phyloP scores from a whole-genome alignment of 163 green algal species.

The Scenedesmus sp. region DNA sequence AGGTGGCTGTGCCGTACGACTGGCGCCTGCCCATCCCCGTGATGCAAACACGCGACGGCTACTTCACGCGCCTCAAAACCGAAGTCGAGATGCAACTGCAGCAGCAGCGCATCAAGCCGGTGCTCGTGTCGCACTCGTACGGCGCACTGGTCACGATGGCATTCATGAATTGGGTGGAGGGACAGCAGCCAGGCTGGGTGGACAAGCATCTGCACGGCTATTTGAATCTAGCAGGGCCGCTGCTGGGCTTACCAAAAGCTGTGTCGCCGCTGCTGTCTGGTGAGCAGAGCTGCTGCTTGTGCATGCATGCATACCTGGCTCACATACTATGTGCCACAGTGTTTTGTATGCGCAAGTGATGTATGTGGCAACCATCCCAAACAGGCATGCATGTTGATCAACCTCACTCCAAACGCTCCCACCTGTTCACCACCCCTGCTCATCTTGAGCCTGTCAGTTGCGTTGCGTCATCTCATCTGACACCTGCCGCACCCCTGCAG shows the following conservation, averaged over 20 bases:
- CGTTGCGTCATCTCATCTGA: neutral
- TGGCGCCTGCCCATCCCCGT: conserved; percentile 83
- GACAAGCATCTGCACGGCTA: conserved; percentile 76
- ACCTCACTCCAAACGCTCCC: neutral
- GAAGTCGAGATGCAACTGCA: conserved; percentile 55
- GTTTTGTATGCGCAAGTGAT: no score
- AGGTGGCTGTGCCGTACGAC: conserved; percentile 78
- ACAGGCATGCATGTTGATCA: neutral
- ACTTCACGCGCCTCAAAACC: conserved; percentile 77
- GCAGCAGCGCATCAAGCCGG: conserved; percentile 52
- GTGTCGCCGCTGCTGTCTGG: conserved; percentile 82
- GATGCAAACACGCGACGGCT: conserved; percentile 83
- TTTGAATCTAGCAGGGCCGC: conserved; percentile 83
- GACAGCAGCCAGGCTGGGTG: conserved; percentile 72
- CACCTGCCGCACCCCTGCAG: conserved; percentile 49
- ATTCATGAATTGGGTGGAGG: conserved; percentile 83
- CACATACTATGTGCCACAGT: no score
- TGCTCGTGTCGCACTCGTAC: conserved; percentile 81
- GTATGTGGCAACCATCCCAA: neutral
- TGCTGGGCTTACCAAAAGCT: conserved; percentile 87
- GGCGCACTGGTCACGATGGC: conserved; percentile 48
- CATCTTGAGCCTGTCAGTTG: no score
- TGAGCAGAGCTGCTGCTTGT: conserved; percentile 26
- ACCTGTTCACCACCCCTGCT: no score
- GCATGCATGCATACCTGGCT: neutral